Conservation (phyloP, 306 rosid genomes). For the Trifolium repens region DNA sequence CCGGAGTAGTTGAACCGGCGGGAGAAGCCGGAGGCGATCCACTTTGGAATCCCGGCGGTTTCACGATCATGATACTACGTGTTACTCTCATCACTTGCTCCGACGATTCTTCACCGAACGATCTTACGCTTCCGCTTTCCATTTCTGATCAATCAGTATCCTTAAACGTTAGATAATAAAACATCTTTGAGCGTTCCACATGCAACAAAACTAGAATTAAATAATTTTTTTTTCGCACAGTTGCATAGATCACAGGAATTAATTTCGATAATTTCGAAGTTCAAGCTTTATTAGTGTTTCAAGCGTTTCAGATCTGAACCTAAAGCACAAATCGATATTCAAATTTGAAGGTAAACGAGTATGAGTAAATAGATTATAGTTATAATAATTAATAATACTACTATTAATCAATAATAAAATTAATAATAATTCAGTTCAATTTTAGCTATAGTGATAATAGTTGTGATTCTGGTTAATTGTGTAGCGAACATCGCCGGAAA, state of each 20-base stretch:
- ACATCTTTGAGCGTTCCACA: background rate
- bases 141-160: slow-evolving; percentile 53
- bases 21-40: slow-evolving; percentile 79
- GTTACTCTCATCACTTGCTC: slow-evolving; percentile 63
- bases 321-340: slow-evolving; percentile 20
- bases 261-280: slow-evolving; percentile 11
- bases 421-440: slow-evolving; percentile 10
- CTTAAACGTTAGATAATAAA: background rate
- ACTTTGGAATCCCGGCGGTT: slow-evolving; percentile 71
- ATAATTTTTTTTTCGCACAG: background rate
- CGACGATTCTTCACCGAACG: slow-evolving; percentile 54
- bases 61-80: slow-evolving; percentile 84
- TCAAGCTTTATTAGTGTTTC: background rate
- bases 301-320: slow-evolving; percentile 38
- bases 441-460: slow-evolving; percentile 1
- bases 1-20: slow-evolving; percentile 78
- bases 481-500: background rate
- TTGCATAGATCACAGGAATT: background rate
- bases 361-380: slow-evolving; percentile 15
- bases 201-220: background rate
- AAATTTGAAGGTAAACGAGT: slow-evolving; percentile 23
- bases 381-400: background rate
- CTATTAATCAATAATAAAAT: background rate
- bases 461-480: slow-evolving; percentile 18
- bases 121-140: slow-evolving; percentile 53